Conservation (phyloP, 108 stramenopile genomes). For the Fistulifera solaris region DNA sequence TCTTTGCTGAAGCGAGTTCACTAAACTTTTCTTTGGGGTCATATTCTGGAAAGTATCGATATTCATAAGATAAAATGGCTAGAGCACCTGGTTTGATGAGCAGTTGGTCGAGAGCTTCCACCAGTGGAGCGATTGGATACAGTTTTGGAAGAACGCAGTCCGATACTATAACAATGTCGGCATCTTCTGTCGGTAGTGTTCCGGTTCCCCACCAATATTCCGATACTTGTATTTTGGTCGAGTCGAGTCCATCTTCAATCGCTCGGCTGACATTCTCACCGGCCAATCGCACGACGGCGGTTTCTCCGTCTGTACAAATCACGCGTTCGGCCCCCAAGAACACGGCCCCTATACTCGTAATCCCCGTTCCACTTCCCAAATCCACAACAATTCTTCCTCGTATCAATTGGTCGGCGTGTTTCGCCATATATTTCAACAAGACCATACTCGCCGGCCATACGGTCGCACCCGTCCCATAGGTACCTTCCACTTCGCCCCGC, state of each 20-base stretch:
- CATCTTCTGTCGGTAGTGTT: conserved; percentile 10
- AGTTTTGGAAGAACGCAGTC: conserved; percentile 89
- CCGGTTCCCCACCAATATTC: conserved; percentile 65
- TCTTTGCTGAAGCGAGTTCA: conserved; percentile 24
- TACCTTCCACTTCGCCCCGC: conserved; percentile 75
- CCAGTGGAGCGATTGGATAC: conserved; percentile 83
- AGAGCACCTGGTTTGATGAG: conserved; percentile 8
- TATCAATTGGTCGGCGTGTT: conserved; percentile 18
- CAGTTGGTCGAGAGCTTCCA: conserved; percentile 64
- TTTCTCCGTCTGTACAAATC: conserved; percentile 73
- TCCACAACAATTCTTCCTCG: conserved; percentile 47
- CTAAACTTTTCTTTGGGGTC: conserved; percentile 50
- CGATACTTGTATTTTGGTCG: conserved; percentile 27
- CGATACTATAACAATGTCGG: conserved; percentile 59
- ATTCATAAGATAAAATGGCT: conserved; percentile 53
- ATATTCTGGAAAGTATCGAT: conserved; percentile 52
- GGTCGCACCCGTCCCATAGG: conserved; percentile 83
- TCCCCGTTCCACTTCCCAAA: conserved; percentile 75
- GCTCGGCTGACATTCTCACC: conserved; percentile 40
- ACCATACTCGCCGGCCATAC: conserved; percentile 89
- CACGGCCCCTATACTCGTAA: conserved; percentile 70
- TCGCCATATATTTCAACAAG: conserved; percentile 73
- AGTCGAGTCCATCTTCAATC: conserved; percentile 3
- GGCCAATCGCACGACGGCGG: conserved; percentile 57
- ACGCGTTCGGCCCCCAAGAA: conserved; percentile 58